Percentiles rank a stretch among this genome's conserved stretches.
phyloP scores from a whole-genome alignment of 2,329 filamentous ascomycete species.

The Sporothrix schenckii region DNA sequence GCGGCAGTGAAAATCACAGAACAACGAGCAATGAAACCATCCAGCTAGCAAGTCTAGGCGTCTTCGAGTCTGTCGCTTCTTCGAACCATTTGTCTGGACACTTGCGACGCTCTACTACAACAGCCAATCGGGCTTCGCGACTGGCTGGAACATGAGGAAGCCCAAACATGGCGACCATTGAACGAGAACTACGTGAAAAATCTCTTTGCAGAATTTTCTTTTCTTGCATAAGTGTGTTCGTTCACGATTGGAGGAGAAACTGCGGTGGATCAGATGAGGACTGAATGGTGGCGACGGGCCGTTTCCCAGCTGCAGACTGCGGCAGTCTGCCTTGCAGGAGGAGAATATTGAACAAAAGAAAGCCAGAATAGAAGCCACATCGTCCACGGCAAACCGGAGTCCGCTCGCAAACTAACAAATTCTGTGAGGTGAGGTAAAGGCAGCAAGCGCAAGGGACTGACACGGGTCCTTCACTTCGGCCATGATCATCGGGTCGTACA shows the following conservation, averaged over 20 bases:
- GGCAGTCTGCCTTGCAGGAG: not conserved
- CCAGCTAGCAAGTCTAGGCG: not conserved
- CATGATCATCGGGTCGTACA: not conserved
- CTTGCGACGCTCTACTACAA: not conserved
- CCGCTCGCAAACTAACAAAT: too few species aligned
- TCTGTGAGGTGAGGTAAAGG: not conserved
- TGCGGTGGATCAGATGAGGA: not conserved
- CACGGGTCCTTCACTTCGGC: not conserved
- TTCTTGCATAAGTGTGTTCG: conserved; percentile 13
- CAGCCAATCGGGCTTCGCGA: not conserved
- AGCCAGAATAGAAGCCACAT: not conserved
- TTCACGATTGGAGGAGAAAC: conserved; percentile 16
- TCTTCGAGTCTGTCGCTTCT: not conserved
- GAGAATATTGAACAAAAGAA: not conserved
- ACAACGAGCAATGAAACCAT: not conserved
- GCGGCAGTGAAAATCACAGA: not conserved
- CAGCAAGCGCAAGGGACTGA: not conserved
- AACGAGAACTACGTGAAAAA: not conserved
- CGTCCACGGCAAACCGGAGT: not conserved
- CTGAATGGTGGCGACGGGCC: not conserved
- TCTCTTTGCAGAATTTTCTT: conserved; percentile 25
- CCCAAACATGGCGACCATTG: too few species aligned
- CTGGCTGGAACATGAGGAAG: not conserved
- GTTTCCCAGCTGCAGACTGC: not conserved
- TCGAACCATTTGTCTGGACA: not conserved